Evolutionary conservation across 192 early-diverging fungal species (phyloP).

Genomic region (Oehlia diaphana): DNA sequence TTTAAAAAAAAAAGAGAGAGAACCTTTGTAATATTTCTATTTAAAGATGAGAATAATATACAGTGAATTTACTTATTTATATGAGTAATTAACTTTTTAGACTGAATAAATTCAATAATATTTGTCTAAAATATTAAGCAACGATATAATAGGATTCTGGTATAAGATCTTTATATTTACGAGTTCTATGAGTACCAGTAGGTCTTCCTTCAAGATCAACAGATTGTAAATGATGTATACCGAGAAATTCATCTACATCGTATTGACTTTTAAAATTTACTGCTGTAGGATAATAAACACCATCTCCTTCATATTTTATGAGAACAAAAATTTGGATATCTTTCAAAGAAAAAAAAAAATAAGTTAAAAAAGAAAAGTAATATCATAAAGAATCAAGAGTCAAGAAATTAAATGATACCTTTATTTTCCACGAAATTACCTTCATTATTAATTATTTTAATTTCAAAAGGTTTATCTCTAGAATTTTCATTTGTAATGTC

Average conservation of each 20-base stretch:
- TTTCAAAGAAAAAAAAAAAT: background rate
- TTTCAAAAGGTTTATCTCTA: background rate
- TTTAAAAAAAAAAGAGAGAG: too few species aligned
- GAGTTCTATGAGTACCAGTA: background rate
- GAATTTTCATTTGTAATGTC: background rate
- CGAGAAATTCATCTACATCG: background rate
- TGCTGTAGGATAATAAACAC: background rate
- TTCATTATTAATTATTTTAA: background rate
- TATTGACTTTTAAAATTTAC: background rate
- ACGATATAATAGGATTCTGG: background rate
- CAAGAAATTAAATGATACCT: background rate
- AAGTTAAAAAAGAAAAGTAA: background rate
- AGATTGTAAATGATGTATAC: background rate
- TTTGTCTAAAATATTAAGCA: background rate
- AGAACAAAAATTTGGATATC: background rate
- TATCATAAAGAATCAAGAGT: background rate
- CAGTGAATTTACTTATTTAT: too few species aligned
- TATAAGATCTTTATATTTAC: background rate
- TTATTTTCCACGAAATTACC: background rate
- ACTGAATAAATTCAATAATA: too few species aligned
- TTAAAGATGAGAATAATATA: too few species aligned
- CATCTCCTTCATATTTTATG: background rate
- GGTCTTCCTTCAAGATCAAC: background rate
- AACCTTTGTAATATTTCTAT: too few species aligned
- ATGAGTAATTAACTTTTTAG: too few species aligned